Evolutionary conservation across 1,284 basidiomycete species (phyloP), one percentile per base, ranked within the genome.

Genomic region (Rhodotorula glutinis): DNA sequence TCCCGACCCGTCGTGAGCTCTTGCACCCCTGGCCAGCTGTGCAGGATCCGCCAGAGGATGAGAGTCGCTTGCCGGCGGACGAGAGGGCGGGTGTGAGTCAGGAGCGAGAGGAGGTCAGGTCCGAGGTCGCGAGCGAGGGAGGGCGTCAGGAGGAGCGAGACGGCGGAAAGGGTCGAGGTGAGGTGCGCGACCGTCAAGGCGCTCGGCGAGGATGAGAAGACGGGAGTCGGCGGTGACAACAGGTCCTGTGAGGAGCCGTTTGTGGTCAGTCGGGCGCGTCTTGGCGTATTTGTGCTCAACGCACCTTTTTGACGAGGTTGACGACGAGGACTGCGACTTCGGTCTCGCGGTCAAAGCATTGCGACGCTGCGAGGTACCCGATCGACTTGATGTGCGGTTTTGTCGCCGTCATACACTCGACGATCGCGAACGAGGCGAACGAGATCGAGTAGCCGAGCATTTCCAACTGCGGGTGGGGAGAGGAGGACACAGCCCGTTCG

Each of bases 251-350:
- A 44, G 14, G 14, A 13, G 29, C 14, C 16, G 29, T 27, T 5
- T 14, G 43, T 56, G 2, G 27, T 30, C n/a, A 63, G 55, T 11
- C 11, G 33, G 33, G 33, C n/a, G n/a, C n/a, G n/a, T n/a, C n/a
- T n/a, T n/a, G n/a, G n/a, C n/a, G n/a, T n/a, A n/a, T n/a, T n/a
- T n/a, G n/a, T n/a, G n/a, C n/a, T n/a, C n/a, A 23, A 21, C 60
- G 27, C 54, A 91, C 93, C 85, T 99, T 99, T 83, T 98, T 98
- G 75, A 99, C 84, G 40, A 95, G 83, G 80, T 99, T 99, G 14
- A 96, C 97, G 0, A 95, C 96, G 54, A 98, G 85, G 84, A 99
- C 97, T 29, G 98, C 86, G 47, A 98, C 95, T 75, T 98, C 95
- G 0, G 94, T 98, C 69, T 96, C 91, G 71, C 91, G 86, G 40